Percentiles rank a stretch among this genome's conserved stretches.
Conservation (phyloP, 2,329 filamentous ascomycete species). For the Penicillium italicum region DNA sequence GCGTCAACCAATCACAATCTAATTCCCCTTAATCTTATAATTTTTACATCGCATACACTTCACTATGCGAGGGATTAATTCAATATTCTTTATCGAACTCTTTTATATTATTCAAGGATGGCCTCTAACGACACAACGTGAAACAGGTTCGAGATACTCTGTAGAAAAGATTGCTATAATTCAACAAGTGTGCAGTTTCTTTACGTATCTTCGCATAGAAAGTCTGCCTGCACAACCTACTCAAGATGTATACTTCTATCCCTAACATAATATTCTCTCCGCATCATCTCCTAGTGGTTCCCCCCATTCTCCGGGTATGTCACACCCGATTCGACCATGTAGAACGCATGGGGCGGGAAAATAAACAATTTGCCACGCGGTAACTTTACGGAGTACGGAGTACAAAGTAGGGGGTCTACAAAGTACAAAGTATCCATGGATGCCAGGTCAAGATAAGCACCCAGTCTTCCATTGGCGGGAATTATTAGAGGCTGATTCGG, state of each 20-base stretch:
- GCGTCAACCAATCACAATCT: slow-evolving; percentile 13
- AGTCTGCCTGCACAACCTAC: neutral
- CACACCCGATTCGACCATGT: slow-evolving; percentile 1
- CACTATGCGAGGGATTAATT: neutral
- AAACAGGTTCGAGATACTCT: neutral
- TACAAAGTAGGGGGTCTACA: neutral
- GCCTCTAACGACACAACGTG: slow-evolving; percentile 5
- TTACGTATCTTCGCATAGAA: neutral
- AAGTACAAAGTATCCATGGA: too few species aligned
- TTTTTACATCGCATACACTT: neutral
- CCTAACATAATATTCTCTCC: neutral
- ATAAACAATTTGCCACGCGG: slow-evolving; percentile 12
- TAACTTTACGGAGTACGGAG: neutral
- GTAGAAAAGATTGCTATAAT: neutral
- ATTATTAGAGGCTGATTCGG: slow-evolving; percentile 12
- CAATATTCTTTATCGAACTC: neutral
- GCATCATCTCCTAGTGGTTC: neutral
- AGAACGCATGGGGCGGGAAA: slow-evolving; percentile 16
- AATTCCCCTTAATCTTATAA: slow-evolving; percentile 2
- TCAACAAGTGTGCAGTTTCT: neutral
- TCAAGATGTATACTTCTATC: neutral
- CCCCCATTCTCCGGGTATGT: neutral
- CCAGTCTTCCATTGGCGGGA: slow-evolving; percentile 20
- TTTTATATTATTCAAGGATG: neutral
- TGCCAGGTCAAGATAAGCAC: slow-evolving; percentile 27